Percentiles rank a stretch among this genome's conserved stretches.
These are phyloP conservation scores for Pseudogymnoascus sp. DNA, from an alignment of 2,329 filamentous ascomycete genomes.

Conservation along the genomic window DNA sequence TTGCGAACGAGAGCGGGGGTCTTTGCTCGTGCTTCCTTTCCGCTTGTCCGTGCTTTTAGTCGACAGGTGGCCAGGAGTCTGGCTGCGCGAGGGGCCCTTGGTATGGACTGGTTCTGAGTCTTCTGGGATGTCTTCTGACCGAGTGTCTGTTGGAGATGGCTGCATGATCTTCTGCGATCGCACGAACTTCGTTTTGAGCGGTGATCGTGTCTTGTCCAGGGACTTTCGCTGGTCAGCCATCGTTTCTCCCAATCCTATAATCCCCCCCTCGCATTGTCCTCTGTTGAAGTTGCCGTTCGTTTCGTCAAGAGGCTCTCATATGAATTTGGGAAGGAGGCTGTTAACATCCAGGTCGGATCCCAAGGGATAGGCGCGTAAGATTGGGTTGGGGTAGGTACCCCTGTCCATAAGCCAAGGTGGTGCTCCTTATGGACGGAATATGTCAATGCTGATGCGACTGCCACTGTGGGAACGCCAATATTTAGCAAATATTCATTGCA, in stretches of 20 bases:
- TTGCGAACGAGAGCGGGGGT: constrained; percentile 28
- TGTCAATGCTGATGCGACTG: constrained; percentile 22
- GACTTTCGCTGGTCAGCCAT: constrained; percentile 28
- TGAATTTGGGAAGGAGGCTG: constrained; percentile 3
- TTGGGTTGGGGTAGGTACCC: constrained; percentile 7
- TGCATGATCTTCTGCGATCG: constrained; percentile 47
- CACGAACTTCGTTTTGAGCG: constrained; percentile 38
- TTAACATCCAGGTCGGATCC: constrained; percentile 1
- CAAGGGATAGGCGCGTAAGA: constrained; percentile 4
- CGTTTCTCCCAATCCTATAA: constrained; percentile 14
- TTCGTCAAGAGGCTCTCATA: background rate
- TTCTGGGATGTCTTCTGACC: constrained; percentile 30
- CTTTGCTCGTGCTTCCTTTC: constrained; percentile 26
- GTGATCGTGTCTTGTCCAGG: constrained; percentile 28
- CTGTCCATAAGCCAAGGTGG: background rate
- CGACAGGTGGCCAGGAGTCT: constrained; percentile 55
- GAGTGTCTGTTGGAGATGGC: constrained; percentile 31
- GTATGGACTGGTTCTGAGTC: constrained; percentile 32
- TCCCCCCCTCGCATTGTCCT: constrained; percentile 17
- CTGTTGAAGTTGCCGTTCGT: constrained; percentile 7
- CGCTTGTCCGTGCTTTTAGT: constrained; percentile 42
- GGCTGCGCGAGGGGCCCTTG: constrained; percentile 41
- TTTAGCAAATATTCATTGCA: background rate
- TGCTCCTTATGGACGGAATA: background rate
- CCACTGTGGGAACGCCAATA: constrained; percentile 19